Percentiles rank a stretch among this genome's conserved stretches.
These are phyloP conservation scores for Nephelium lappaceum DNA, from an alignment of 345 rosid species.

Conservation along the genomic window DNA sequence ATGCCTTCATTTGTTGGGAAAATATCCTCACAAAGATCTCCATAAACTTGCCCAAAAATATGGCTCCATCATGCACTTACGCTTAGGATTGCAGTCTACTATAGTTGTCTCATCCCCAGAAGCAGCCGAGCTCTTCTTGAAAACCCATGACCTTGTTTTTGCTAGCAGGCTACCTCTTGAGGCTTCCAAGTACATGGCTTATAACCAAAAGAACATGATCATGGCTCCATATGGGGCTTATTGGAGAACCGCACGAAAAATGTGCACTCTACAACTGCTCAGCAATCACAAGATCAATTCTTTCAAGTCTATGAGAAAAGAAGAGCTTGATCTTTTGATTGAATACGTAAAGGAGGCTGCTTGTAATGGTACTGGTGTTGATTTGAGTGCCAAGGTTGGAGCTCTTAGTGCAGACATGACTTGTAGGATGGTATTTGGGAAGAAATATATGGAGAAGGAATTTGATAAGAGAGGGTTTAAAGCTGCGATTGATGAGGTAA, in stretches of 20 bases:
- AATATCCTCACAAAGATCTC: conserved; percentile 32
- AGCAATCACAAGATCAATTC: too few species aligned
- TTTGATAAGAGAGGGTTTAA: conserved; percentile 28
- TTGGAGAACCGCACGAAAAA: too few species aligned
- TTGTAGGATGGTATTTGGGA: conserved; percentile 10
- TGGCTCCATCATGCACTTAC: conserved; percentile 25
- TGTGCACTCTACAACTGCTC: too few species aligned
- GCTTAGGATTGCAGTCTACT: conserved; percentile 18
- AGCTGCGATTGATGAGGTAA: conserved; percentile 27
- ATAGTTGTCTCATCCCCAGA: conserved; percentile 34
- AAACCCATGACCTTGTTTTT: conserved; percentile 32
- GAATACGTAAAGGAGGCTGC: neutral
- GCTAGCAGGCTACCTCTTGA: conserved; percentile 27
- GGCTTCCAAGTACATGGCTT: neutral
- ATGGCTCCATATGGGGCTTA: too few species aligned
- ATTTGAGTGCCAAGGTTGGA: conserved; percentile 29
- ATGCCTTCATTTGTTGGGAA: conserved; percentile 36
- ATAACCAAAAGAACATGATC: too few species aligned
- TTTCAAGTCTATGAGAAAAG: conserved; percentile 18
- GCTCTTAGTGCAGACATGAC: conserved; percentile 30
- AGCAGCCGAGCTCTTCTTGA: conserved; percentile 37
- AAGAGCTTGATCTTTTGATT: conserved; percentile 27
- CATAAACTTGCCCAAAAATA: conserved; percentile 24
- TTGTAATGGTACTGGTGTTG: neutral
- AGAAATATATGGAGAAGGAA: conserved; percentile 33